These are phyloP conservation scores for Zymoseptoria tritici DNA, from an alignment of 2,329 filamentous ascomycete species.

Conservation along the genomic window DNA sequence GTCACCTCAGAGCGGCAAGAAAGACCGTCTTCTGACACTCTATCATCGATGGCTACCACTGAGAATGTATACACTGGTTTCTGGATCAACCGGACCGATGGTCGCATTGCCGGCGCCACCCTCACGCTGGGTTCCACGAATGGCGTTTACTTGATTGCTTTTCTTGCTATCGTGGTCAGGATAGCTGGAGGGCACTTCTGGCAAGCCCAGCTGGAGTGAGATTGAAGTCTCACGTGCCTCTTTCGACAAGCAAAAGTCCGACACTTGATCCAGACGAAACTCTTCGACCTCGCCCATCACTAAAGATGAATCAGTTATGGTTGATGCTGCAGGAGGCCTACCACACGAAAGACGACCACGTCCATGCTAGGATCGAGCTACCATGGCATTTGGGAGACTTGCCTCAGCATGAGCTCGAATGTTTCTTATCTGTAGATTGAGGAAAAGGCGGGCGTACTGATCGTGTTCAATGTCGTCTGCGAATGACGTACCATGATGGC, in stretches of 20 bases:
- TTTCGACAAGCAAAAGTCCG: neutral
- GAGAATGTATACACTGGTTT: slow-evolving; percentile 3
- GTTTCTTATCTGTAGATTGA: neutral
- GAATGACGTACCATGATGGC: neutral
- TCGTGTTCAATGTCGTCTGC: neutral
- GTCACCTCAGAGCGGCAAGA: too few relatives aligned
- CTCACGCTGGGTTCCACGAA: slow-evolving; percentile 2
- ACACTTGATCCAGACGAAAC: neutral
- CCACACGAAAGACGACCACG: neutral
- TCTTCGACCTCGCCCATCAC: neutral
- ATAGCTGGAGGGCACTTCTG: slow-evolving; percentile 3
- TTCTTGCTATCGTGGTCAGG: slow-evolving; percentile 2
- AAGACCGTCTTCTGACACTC: too few relatives aligned
- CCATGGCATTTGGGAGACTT: neutral
- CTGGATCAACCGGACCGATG: slow-evolving; percentile 5
- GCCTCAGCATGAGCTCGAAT: neutral
- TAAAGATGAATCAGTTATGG: neutral
- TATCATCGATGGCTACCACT: neutral
- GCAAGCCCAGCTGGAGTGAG: neutral
- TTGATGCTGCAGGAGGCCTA: neutral
- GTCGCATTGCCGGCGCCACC: neutral
- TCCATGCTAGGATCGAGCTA: neutral
- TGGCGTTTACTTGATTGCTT: slow-evolving; percentile 7
- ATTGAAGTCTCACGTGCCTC: neutral
- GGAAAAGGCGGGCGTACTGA: neutral